These are phyloP conservation scores for Anisodus tanguticus DNA, from an alignment of 257 asterid genomes.

Conservation along the genomic window DNA sequence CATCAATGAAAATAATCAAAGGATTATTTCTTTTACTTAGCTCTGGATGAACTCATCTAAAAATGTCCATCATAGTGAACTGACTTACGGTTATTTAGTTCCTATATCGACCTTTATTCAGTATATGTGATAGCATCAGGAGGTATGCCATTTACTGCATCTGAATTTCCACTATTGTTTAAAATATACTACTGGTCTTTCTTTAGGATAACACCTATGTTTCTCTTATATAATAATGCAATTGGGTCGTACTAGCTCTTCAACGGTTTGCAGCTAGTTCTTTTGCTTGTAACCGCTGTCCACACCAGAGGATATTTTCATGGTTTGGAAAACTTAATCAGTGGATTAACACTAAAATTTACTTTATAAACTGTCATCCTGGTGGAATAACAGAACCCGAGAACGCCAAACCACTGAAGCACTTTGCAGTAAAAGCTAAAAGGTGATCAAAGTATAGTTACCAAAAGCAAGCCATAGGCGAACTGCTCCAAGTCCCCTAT, in stretches of 20 bases:
- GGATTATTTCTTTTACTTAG: neutral
- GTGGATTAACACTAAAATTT: neutral
- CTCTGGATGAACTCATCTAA: neutral
- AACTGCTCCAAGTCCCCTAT: constrained; percentile 10
- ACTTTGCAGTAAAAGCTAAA: neutral
- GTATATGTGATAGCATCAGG: neutral
- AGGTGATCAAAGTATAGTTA: constrained; percentile 10
- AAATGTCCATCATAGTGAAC: neutral
- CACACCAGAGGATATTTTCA: neutral
- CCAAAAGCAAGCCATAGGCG: neutral
- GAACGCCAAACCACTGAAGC: neutral
- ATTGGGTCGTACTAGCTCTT: neutral
- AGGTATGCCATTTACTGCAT: neutral
- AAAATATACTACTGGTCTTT: neutral
- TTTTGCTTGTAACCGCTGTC: neutral
- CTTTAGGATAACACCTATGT: neutral
- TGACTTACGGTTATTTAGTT: neutral
- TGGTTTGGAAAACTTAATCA: constrained; percentile 9
- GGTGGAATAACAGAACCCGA: neutral
- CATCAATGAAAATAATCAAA: too few species aligned
- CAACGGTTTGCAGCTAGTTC: neutral
- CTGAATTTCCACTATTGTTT: neutral
- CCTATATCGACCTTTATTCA: neutral
- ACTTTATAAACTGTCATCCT: neutral
- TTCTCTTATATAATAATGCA: constrained; percentile 16